Evolutionary conservation across 2,329 filamentous ascomycete species (phyloP), one percentile per base, ranked within the genome.

Genomic region (Cercospora janseana): DNA sequence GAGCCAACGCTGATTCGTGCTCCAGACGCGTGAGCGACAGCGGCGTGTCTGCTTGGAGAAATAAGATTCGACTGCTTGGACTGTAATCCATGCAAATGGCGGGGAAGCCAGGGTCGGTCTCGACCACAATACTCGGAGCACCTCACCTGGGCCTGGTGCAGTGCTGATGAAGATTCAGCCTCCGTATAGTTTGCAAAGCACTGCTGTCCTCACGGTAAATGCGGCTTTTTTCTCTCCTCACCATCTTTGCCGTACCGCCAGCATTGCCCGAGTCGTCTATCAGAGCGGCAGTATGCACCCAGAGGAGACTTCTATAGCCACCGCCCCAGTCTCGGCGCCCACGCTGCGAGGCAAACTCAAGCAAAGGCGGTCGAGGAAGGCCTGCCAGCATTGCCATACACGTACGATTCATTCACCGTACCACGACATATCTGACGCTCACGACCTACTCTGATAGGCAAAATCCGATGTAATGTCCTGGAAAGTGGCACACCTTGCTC

Each of bases 371-470:
- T 58, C 55, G 6, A 43, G 57, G 27, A 56, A 55, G 32, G 53
- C 55, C 7, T 60, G 55, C 28, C 46, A 53, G 32, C 57, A 60
- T 45, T 60, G 55, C 45, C 55, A 59, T 51, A 54, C 55, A 13
- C 47, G 55, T 28, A 31, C 29, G 47, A 35, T 15, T 15, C 20
- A 16, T 13, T 4, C 32, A 16, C 21, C 24, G 12, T 20, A 18
- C 10, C 23, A n/a, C 8, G 5, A 10, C 9, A 38, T 31, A 21
- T 6, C 8, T n/a, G n/a, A n/a, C n/a, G n/a, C n/a, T n/a, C n/a
- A 16, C 7, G 13, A n/a, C 28, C 6, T 9, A 18, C 18, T 29
- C 32, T 38, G 37, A 44, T 16, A 46, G 49, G 41, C 34, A 56
- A 60, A 31, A 51, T 60, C 12, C 45, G 51, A 28, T 58, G 57